Conservation (phyloP, 805 yeast genomes). For the Lipomyces starkeyi region DNA sequence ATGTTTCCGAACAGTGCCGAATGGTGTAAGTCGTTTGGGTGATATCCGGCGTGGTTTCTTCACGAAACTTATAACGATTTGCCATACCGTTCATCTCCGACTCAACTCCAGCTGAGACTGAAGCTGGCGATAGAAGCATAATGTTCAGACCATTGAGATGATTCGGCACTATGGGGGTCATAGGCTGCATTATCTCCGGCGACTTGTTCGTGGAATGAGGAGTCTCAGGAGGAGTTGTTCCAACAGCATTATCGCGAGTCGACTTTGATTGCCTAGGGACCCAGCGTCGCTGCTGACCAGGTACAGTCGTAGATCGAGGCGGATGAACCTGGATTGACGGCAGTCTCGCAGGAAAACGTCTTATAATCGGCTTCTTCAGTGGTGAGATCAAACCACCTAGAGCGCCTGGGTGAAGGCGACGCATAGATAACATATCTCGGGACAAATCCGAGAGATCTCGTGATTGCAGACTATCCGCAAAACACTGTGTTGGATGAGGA, state of each 20-base stretch:
- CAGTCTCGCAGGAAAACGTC: slow-evolving; percentile 1
- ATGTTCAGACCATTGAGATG: slow-evolving; percentile 7
- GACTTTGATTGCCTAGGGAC: neutral
- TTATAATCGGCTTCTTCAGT: neutral
- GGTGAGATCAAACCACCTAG: too few relatives aligned
- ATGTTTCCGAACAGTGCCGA: neutral
- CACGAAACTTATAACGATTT: neutral
- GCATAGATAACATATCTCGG: neutral
- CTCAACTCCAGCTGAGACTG: neutral
- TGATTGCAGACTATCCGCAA: neutral
- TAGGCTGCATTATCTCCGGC: neutral
- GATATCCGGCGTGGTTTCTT: neutral
- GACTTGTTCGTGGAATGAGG: neutral
- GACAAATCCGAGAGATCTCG: neutral
- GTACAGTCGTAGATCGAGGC: neutral
- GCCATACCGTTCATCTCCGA: neutral
- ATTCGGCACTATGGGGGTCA: neutral
- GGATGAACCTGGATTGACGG: neutral
- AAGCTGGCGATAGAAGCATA: neutral
- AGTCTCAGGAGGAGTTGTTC: neutral
- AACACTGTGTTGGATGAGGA: neutral
- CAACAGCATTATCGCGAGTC: neutral
- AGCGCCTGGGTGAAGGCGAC: too few relatives aligned
- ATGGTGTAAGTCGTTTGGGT: neutral
- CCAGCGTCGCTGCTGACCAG: neutral